phyloP scores from a whole-genome alignment of 805 yeast species.

The Kuraishia hungarica region DNA sequence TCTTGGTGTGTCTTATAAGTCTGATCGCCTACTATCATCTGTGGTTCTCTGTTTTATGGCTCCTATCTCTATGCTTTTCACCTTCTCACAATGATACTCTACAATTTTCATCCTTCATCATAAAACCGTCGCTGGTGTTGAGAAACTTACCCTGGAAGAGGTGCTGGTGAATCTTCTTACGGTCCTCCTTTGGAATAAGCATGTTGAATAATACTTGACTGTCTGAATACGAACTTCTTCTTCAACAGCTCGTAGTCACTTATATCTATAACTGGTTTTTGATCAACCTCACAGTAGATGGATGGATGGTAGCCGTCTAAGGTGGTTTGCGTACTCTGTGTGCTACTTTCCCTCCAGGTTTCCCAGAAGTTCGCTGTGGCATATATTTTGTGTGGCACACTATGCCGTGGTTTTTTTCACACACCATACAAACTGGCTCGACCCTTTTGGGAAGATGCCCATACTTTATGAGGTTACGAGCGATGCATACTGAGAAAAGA shows the following conservation, averaged over 20 bases:
- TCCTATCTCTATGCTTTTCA: neutral
- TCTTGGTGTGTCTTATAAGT: no score
- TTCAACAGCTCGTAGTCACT: neutral
- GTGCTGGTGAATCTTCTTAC: constrained; percentile 98
- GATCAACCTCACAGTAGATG: neutral
- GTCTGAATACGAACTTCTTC: neutral
- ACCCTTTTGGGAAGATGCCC: neutral
- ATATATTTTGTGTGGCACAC: neutral
- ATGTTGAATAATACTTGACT: constrained; percentile 31
- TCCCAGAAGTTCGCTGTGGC: neutral
- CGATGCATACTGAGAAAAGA: neutral
- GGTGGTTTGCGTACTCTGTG: neutral
- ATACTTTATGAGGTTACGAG: neutral
- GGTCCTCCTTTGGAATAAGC: constrained; percentile 99
- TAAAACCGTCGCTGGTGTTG: neutral
- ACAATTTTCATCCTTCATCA: neutral
- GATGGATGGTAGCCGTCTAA: neutral
- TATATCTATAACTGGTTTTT: neutral
- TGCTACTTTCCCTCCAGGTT: neutral
- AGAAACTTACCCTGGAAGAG: constrained; percentile 91
- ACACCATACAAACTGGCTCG: neutral
- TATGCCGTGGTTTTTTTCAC: neutral
- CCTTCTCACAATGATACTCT: neutral
- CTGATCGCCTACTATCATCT: no score
- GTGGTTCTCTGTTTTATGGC: neutral